Evolutionary conservation across 306 rosid genomes (phyloP).

Genomic region (Alnus rubra): DNA sequence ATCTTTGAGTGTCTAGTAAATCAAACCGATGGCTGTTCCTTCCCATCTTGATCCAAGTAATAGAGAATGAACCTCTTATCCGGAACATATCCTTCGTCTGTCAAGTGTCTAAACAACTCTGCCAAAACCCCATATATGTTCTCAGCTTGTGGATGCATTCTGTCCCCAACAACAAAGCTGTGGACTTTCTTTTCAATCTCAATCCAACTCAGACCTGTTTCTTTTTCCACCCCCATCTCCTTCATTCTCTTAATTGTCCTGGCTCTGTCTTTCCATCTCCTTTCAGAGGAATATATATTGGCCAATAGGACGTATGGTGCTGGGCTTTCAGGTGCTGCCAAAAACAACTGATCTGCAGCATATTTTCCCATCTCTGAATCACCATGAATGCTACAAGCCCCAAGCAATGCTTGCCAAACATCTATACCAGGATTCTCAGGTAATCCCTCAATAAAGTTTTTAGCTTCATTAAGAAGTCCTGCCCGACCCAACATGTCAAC

Average conservation of each 20-base stretch:
- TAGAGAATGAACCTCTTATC: constrained; percentile 61
- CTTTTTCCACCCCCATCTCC: constrained; percentile 69
- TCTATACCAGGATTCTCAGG: constrained; percentile 53
- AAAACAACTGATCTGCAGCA: constrained; percentile 65
- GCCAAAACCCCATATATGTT: constrained; percentile 52
- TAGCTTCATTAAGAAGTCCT: constrained; percentile 72
- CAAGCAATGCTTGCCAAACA: constrained; percentile 93
- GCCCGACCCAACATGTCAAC: constrained; percentile 97
- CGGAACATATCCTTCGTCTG: constrained; percentile 81
- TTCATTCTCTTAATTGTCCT: constrained; percentile 71
- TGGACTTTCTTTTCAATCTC: constrained; percentile 70
- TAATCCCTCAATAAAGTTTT: constrained; percentile 51
- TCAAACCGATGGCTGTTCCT: constrained; percentile 18
- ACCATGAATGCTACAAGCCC: constrained; percentile 78
- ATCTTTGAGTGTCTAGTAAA: constrained; percentile 4
- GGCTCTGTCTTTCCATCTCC: constrained; percentile 93
- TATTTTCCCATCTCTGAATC: constrained; percentile 72
- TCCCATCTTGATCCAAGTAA: constrained; percentile 49
- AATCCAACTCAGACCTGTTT: constrained; percentile 80
- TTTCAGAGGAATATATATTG: constrained; percentile 77
- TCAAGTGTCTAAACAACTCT: constrained; percentile 52
- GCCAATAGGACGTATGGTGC: constrained; percentile 78
- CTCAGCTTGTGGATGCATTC: constrained; percentile 67
- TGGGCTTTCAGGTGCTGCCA: constrained; percentile 57
- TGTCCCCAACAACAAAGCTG: constrained; percentile 78